Evolutionary conservation across 305 asterid species (phyloP).

Genomic region (Andrographis paniculata): DNA sequence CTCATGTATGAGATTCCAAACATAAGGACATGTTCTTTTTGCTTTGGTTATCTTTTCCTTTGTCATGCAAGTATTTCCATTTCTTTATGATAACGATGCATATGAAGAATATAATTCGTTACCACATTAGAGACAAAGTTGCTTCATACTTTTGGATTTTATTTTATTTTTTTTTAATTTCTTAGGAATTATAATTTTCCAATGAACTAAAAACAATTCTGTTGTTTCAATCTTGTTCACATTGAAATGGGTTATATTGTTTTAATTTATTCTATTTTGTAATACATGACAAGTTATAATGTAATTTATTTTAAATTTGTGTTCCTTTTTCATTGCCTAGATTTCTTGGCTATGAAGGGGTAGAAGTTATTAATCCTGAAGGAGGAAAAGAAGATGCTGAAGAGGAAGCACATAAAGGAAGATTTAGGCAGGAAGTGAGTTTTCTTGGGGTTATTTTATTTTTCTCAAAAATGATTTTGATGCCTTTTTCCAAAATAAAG

Average conservation of each 20-base stretch:
- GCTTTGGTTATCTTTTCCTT: no score
- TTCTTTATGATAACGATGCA: no score
- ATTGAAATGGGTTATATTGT: not conserved
- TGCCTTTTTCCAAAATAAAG: conserved; percentile 6
- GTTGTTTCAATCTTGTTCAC: no score
- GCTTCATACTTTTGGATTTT: no score
- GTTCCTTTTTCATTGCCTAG: conserved; percentile 23
- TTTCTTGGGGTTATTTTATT: conserved; percentile 16
- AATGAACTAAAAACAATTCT: no score
- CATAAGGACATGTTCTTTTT: no score
- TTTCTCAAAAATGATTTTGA: conserved; percentile 10
- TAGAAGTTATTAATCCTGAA: conserved; percentile 89
- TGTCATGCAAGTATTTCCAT: no score
- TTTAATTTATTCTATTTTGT: not conserved
- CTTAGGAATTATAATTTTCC: no score
- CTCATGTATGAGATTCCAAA: no score
- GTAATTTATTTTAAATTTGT: not conserved
- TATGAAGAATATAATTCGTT: no score
- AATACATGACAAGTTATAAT: not conserved
- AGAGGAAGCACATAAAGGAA: conserved; percentile 79
- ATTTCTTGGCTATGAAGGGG: conserved; percentile 62
- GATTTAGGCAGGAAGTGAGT: conserved; percentile 72
- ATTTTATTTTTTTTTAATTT: no score
- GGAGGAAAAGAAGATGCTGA: conserved; percentile 83
- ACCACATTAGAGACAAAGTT: no score